These are phyloP conservation scores for Boletus barrowsii DNA, from an alignment of 768 basidiomycete species.

Conservation along the genomic window DNA sequence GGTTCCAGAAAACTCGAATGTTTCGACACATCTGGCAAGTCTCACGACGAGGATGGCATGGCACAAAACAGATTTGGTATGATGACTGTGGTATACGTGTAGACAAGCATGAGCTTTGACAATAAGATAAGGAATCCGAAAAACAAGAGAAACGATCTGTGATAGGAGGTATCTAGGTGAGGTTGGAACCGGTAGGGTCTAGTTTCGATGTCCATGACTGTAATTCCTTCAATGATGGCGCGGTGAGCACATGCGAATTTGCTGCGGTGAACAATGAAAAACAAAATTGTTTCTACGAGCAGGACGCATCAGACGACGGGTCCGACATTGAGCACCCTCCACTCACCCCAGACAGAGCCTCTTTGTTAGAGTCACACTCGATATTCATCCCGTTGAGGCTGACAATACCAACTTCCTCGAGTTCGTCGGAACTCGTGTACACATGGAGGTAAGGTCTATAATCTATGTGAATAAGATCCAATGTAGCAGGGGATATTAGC, in stretches of 20 bases:
- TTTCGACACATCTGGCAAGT: conserved; percentile 4
- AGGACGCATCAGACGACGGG: conserved; percentile 3
- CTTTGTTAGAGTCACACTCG: conserved; percentile 83
- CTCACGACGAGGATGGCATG: neutral
- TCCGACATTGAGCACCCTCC: neutral
- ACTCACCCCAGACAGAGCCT: conserved; percentile 79
- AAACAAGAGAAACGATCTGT: neutral
- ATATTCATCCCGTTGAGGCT: conserved; percentile 83
- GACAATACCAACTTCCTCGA: conserved; percentile 80
- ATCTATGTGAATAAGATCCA: conserved; percentile 2
- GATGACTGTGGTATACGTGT: conserved; percentile 29
- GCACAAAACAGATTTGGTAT: conserved; percentile 13
- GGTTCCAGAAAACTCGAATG: neutral
- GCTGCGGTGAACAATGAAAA: conserved; percentile 91
- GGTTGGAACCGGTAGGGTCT: conserved; percentile 72
- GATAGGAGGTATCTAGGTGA: conserved; percentile 30
- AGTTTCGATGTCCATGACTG: conserved; percentile 82
- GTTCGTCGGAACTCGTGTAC: conserved; percentile 79
- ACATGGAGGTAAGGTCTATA: conserved; percentile 85
- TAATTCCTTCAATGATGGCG: conserved; percentile 77
- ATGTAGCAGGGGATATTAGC: neutral
- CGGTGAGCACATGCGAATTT: conserved; percentile 88
- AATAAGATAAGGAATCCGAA: conserved; percentile 16
- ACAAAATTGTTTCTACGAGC: conserved; percentile 68
- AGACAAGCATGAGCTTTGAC: conserved; percentile 11